A percentile compares a stretch with the other conserved stretches of the same genome.
Conservation (phyloP, 257 asterid species). For the Petunia axillaris region DNA sequence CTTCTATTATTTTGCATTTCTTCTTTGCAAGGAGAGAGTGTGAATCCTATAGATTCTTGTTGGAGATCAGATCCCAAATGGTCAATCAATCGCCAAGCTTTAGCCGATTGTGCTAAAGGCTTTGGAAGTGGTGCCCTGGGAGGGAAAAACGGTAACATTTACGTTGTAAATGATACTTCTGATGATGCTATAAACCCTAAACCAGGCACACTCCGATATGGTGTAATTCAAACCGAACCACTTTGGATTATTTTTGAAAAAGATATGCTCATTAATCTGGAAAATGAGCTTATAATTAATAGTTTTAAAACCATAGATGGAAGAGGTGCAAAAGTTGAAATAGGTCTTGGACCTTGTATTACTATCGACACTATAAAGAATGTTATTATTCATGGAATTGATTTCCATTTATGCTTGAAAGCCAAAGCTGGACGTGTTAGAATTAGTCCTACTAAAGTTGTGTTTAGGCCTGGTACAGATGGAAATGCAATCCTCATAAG, state of each 20-base stretch:
- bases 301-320: slow-evolving; percentile 30
- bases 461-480: not conserved
- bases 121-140: slow-evolving; percentile 18
- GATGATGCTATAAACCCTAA: slow-evolving; percentile 19
- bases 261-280: slow-evolving; percentile 16
- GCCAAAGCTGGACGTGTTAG: not conserved
- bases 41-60: slow-evolving; percentile 26
- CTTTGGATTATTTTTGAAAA: slow-evolving; percentile 28
- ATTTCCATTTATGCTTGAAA: not conserved
- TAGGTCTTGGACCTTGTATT: slow-evolving; percentile 21
- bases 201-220: slow-evolving; percentile 30
- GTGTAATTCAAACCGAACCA: slow-evolving; percentile 17
- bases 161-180: slow-evolving; percentile 21
- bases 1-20: not conserved
- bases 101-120: slow-evolving; percentile 29
- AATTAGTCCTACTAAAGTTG: not conserved
- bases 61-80: slow-evolving; percentile 24
- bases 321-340: slow-evolving; percentile 26
- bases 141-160: not conserved
- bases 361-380: not conserved
- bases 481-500: slow-evolving; percentile 18
- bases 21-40: not conserved
- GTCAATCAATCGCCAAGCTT: slow-evolving; percentile 21
- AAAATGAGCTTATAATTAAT: slow-evolving; percentile 21
- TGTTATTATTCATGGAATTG: slow-evolving; percentile 23